Evolutionary conservation across 2,329 filamentous ascomycete species (phyloP), one percentile per base, ranked within the genome.

Genomic region (Nemania abortiva): DNA sequence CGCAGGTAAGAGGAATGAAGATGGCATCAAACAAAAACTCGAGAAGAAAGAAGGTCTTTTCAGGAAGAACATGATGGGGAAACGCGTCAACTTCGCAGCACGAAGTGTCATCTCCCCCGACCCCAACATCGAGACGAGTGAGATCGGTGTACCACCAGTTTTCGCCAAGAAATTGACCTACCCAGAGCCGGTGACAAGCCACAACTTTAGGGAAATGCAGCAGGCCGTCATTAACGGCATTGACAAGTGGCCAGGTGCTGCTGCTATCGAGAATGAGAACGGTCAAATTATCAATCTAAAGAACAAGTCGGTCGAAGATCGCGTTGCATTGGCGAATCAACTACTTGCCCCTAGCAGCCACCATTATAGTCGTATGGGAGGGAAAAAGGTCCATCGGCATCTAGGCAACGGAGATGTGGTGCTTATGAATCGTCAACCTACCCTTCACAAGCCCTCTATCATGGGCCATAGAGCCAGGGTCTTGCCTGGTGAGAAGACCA

Each of bases 1-100:
- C 20, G 93, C 94, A 31, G 93, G 90, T 15, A 91, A 91, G 76
- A 87, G 90, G 65, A 92, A 93, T 62, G 93, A 97, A 70, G 95
- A 97, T 72, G 96, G 97, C 74, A 97, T 99, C 83, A 99, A 99
- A 83, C 96, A 99, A 79, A 92, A 95, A 78, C 87, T 99, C 31
- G 96, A 99, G 82, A 99, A 99, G 86, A 99, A 99, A 82, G 97
- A 99, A 78, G 96, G 96, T 73, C 86, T 99, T 34, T 99, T 99
- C 85, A 88, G 96, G 76, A 98, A 97, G 85, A 98, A 99, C 82
- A 98, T 99, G 96, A 99, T 99, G 96, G 96, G 96, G 70, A 99
- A 99, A 86, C 94, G 96, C 85, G 96, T 99, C 83, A 98, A 99
- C 81, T 98, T 96, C 79, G 96, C 96, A 58, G 96, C 96, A 45